Conservation (phyloP, 257 asterid species). For the Solanum infundibuliforme region DNA sequence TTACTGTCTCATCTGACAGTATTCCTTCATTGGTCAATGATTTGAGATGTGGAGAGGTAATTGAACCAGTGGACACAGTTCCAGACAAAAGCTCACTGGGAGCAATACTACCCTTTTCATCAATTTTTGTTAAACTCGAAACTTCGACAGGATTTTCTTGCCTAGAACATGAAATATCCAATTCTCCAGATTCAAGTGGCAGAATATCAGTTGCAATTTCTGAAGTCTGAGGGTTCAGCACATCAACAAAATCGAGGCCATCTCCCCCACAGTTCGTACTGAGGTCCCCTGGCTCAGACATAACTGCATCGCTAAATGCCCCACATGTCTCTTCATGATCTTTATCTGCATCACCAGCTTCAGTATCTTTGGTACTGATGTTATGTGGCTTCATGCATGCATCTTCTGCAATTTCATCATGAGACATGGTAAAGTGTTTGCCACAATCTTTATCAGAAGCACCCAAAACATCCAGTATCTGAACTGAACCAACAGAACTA, state of each 20-base stretch:
- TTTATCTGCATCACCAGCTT: background rate
- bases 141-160: slow-evolving; percentile 23
- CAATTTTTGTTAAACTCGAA: slow-evolving; percentile 10
- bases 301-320: background rate
- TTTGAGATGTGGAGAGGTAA: slow-evolving; percentile 6
- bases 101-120: slow-evolving; percentile 12
- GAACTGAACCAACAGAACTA: slow-evolving; percentile 6
- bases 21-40: slow-evolving; percentile 15
- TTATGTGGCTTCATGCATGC: slow-evolving; percentile 1
- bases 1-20: slow-evolving; percentile 14
- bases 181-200: slow-evolving; percentile 8
- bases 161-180: slow-evolving; percentile 12
- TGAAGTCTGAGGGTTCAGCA: background rate
- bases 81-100: slow-evolving; percentile 14
- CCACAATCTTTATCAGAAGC: background rate
- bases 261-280: background rate
- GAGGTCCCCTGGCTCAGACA: background rate
- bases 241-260: background rate
- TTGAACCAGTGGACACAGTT: slow-evolving; percentile 12
- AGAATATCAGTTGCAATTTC: background rate
- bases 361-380: background rate
- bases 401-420: slow-evolving; percentile 15
- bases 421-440: slow-evolving; percentile 13
- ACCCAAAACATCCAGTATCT: background rate
- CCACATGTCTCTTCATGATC: background rate